Conservation (phyloP, 2,329 filamentous ascomycete genomes). For the Cryphonectria japonica region DNA sequence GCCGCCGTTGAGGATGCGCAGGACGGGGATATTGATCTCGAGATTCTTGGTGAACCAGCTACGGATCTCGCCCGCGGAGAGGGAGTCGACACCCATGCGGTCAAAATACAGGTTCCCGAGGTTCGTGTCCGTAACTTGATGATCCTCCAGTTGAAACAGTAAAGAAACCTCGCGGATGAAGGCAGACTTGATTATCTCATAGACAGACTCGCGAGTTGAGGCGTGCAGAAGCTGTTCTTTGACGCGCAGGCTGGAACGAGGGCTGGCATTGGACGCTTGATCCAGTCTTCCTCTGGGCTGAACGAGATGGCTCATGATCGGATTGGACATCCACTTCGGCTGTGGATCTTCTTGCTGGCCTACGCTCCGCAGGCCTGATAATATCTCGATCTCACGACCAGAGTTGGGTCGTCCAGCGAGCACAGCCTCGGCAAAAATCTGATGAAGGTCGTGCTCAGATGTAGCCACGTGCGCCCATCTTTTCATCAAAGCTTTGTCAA, state of each 20-base stretch:
- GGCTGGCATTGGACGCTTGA: no score
- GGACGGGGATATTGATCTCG: slow-evolving; percentile 10
- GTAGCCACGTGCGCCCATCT: not conserved
- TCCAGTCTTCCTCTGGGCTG: no score
- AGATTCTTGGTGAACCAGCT: slow-evolving; percentile 15
- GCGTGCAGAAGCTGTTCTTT: no score
- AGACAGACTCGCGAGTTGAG: no score
- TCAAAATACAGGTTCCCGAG: not conserved
- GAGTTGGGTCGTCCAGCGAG: slow-evolving; percentile 19
- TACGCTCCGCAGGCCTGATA: not conserved
- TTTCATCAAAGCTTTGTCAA: not conserved
- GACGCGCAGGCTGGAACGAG: no score
- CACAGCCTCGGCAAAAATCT: slow-evolving; percentile 48
- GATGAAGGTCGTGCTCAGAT: slow-evolving; percentile 45
- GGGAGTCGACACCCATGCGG: slow-evolving; percentile 6
- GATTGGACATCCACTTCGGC: not conserved
- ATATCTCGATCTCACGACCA: not conserved
- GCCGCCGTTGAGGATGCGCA: not conserved
- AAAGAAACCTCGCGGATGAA: no score
- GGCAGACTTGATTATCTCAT: no score
- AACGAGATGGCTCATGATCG: no score
- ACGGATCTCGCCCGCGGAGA: slow-evolving; percentile 12
- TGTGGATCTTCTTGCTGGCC: not conserved
- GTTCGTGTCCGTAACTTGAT: no score
- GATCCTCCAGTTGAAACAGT: no score